Evolutionary conservation across 495 filamentous ascomycete species (phyloP), one percentile per base, ranked within the genome.

Genomic region (Jackrogersella minutella): DNA sequence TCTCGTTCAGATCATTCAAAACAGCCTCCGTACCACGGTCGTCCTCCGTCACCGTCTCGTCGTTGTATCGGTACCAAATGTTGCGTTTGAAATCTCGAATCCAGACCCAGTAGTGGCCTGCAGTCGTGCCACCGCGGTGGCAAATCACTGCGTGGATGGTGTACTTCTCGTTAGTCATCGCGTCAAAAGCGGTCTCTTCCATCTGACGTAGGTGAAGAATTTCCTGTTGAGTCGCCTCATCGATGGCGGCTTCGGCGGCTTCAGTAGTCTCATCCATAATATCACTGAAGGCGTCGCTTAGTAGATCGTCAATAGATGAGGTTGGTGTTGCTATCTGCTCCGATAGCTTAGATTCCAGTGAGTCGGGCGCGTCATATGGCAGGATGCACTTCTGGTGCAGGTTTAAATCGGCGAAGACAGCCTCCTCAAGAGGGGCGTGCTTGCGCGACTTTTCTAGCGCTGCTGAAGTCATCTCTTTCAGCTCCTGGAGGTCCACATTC

Each of bases 61-160:
- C 95, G 74, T 99, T 98, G 81, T 97, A 99, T 70, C 91, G 92
- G 49, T 92, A 89, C 93, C 95, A 99, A 43, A 93, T 77, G 14
- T 89, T 81, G 33, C 84, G 82, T 54, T 87, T 81, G 74, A 96
- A 96, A 75, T 98, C 95, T 72, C 87, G 89, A 68, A 99, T 96
- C 82, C 93, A 97, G 59, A 97, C 93, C 87, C 91, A 99, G 79
- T 97, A 99, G 75, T 99, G 95, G 1, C 95, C 95, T 49, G 89
- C 90, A 1, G 71, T 66, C 11, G 71, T 79, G 16, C 75, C 66
- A 41, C 89, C 96, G 3, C 88, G 85, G 72, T 99, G 96, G 50
- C 97, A 91, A 74, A 98, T 94, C 17, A 97, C 90, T 0, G 95
- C 91, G 58, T 96, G 91, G 10, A 99, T 86, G n/a, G 84, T 86